A percentile compares a stretch with the other conserved stretches of the same genome.
These are phyloP conservation scores for Daldinia sp. DNA, from an alignment of 2,329 filamentous ascomycete species.

Conservation along the genomic window DNA sequence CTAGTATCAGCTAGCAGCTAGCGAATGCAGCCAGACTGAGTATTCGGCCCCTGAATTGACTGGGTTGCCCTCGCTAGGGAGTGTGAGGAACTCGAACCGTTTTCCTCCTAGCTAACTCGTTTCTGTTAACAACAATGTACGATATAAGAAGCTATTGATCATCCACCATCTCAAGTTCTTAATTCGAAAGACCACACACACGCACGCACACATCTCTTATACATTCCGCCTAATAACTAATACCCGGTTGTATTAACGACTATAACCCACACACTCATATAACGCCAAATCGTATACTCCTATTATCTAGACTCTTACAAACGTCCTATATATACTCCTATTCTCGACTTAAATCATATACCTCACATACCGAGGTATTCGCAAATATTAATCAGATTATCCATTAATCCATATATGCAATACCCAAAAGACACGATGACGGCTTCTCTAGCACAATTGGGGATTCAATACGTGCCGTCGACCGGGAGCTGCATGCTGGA, in stretches of 20 bases:
- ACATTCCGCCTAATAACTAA: slow-evolving; percentile 25
- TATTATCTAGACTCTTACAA: not conserved
- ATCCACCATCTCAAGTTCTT: slow-evolving; percentile 3
- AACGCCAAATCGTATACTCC: not conserved
- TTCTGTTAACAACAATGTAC: not conserved
- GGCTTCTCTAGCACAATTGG: slow-evolving; percentile 30
- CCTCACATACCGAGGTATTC: not conserved
- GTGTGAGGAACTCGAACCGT: not conserved
- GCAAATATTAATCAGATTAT: not conserved
- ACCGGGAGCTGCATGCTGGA: slow-evolving; percentile 43
- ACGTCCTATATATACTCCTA: not conserved
- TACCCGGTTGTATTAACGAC: slow-evolving; percentile 20
- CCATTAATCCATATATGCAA: not conserved
- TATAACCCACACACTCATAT: slow-evolving; percentile 19
- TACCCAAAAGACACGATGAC: slow-evolving; percentile 1
- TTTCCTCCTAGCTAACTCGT: too few relatives aligned
- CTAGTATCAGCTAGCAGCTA: not conserved
- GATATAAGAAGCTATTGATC: slow-evolving; percentile 22
- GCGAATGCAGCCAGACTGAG: not conserved
- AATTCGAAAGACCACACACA: not conserved
- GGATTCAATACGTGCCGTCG: slow-evolving; percentile 34
- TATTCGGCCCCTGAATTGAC: not conserved
- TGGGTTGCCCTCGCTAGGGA: slow-evolving; percentile 17
- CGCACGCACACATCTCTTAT: slow-evolving; percentile 3
- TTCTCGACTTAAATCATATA: not conserved